Base-by-base conservation (phyloP, 805 yeast species). In the Torulaspora quercuum region DNA sequence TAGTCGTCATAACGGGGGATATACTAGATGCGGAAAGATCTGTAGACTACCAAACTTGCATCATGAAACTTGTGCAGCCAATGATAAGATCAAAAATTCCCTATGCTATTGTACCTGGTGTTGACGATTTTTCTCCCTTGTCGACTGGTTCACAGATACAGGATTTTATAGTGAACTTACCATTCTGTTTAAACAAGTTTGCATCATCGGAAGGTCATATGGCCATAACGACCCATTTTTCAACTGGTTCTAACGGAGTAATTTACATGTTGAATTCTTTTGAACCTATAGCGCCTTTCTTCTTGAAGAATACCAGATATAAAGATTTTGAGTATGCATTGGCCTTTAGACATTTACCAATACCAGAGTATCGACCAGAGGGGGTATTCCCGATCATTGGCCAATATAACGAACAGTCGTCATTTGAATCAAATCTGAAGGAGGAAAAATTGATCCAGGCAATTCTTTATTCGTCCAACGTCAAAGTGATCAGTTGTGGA, bases 301-400 rank as follows among this genome's bases (percentile, higher is more conserved):
- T 39, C 21, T 9, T 25, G 6, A 23, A 33, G 21, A 34, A 29
- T 12, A 21, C 25, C 19, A 19, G 15, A 7, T 26, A 25, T 16
- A 24, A 26, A 29, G n/a, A 13, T 13, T 30, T 25, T 19, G 61
- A 9, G 43, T 54, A 16, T 52, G 75, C 44, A 3, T 68, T 80
- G 71, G 80, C 78, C 1, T 80, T 80, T 48, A 79, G 78, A 66
- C 84, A 80, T 54, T 73, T 75, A 15, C 88, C 87, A 1, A 54
- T 80, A 17, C 77, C 78, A 1, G 85, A 80, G 49, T 79, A 72
- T 52, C 63, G 75, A 40, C 64, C 65, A 15, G 49, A 44, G 14
- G 55, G 52, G 0, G 38, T 51, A 16, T 62, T 62, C 38, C 70
- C 75, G 33, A 50, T 68, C 18, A 53, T 63, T 15, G 66, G 69